Evolutionary conservation across 495 filamentous ascomycete species (phyloP).

Genomic region (Cercophora scortea): DNA sequence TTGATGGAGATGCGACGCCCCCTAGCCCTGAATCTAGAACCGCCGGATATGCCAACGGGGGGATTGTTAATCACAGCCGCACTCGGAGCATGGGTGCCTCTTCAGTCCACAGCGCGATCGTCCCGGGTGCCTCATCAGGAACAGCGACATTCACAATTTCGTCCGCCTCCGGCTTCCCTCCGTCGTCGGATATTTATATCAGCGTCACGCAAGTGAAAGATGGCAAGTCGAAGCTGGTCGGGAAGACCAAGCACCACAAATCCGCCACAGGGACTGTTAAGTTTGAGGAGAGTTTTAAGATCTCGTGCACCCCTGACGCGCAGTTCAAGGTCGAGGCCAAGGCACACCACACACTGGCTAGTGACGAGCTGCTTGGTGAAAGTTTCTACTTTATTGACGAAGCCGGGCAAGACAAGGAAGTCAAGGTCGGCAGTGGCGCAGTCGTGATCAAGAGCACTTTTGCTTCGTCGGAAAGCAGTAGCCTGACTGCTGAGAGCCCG

Average conservation of each 20-base stretch:
- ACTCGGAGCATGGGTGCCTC: constrained; percentile 59
- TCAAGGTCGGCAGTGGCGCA: constrained; percentile 59
- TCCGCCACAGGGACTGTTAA: constrained; percentile 47
- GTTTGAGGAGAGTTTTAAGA: constrained; percentile 75
- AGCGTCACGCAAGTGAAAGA: constrained; percentile 53
- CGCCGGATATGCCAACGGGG: constrained; percentile 21
- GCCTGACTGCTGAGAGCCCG: constrained; percentile 43
- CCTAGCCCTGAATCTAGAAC: constrained; percentile 27
- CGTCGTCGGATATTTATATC: constrained; percentile 74
- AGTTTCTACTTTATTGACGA: constrained; percentile 85
- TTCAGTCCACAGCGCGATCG: constrained; percentile 50
- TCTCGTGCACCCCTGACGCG: constrained; percentile 70
- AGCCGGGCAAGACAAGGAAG: constrained; percentile 61
- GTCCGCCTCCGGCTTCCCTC: constrained; percentile 70
- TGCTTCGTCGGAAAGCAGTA: constrained; percentile 14
- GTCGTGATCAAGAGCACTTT: constrained; percentile 66
- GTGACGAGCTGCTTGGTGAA: constrained; percentile 75
- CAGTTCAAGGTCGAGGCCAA: constrained; percentile 81
- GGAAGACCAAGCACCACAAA: constrained; percentile 83
- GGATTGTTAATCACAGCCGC: constrained; percentile 47
- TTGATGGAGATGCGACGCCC: constrained; percentile 17
- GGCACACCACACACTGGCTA: constrained; percentile 73
- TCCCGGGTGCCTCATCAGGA: constrained; percentile 54
- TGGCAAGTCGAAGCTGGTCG: constrained; percentile 64
- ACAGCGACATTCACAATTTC: constrained; percentile 74